A percentile compares a stretch with the other conserved stretches of the same genome.
Evolutionary conservation across 331 rosid genomes (phyloP).

Genomic region (Pyrus hybrid): DNA sequence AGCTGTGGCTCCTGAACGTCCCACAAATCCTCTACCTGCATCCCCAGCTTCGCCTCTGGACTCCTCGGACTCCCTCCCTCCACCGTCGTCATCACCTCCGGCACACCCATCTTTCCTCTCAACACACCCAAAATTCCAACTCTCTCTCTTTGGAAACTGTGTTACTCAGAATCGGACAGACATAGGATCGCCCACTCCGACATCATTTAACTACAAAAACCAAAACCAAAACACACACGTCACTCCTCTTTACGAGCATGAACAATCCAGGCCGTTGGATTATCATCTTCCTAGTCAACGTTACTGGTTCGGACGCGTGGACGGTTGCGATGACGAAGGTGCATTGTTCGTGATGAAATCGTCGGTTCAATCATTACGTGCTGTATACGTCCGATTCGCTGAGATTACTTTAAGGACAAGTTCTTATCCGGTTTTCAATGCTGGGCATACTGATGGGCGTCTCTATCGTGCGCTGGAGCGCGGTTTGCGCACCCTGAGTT

Average conservation of each 20-base stretch:
- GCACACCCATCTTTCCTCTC: slow-evolving; percentile 27
- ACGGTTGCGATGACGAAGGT: neutral
- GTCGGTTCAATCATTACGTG: slow-evolving; percentile 15
- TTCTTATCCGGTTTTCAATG: slow-evolving; percentile 41
- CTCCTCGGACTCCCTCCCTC: slow-evolving; percentile 54
- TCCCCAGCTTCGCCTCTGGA: slow-evolving; percentile 89
- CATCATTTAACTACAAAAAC: neutral
- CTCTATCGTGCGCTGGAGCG: slow-evolving; percentile 36
- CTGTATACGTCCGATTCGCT: slow-evolving; percentile 42
- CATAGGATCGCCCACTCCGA: neutral
- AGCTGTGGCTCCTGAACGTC: slow-evolving; percentile 65
- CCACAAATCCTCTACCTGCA: slow-evolving; percentile 87
- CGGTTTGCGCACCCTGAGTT: slow-evolving; percentile 19
- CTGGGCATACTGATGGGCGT: slow-evolving; percentile 38
- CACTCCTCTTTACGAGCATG: neutral
- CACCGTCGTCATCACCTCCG: slow-evolving; percentile 1
- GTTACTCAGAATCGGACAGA: slow-evolving; percentile 25
- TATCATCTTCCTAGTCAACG: neutral
- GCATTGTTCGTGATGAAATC: neutral
- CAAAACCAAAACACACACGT: neutral
- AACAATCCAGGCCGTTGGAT: slow-evolving; percentile 4
- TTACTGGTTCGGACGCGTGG: slow-evolving; percentile 1
- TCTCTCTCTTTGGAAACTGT: neutral
- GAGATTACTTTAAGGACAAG: neutral
- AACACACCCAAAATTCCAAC: neutral